phyloP scores from a whole-genome alignment of 257 asterid species.

The Nicotiana undulata region DNA sequence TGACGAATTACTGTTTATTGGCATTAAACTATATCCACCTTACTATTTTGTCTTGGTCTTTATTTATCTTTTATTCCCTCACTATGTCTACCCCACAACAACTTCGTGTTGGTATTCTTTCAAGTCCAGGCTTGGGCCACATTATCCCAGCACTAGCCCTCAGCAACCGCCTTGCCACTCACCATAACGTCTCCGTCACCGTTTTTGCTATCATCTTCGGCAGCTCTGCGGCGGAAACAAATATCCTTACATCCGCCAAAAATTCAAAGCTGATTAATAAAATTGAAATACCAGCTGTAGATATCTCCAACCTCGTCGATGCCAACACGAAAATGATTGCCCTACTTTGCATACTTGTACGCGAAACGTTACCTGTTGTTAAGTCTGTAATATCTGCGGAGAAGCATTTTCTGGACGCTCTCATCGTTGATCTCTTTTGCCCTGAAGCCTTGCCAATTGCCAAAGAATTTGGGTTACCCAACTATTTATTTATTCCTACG shows the following conservation, averaged over 20 bases:
- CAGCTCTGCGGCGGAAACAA: slow-evolving; percentile 28
- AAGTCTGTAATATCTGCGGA: slow-evolving; percentile 32
- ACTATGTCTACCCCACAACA: not conserved
- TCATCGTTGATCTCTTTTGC: slow-evolving; percentile 47
- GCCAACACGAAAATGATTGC: slow-evolving; percentile 35
- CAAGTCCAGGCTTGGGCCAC: slow-evolving; percentile 78
- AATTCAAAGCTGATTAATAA: slow-evolving; percentile 9
- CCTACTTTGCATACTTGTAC: slow-evolving; percentile 31
- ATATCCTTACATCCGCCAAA: slow-evolving; percentile 16
- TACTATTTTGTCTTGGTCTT: no score
- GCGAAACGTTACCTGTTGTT: slow-evolving; percentile 33
- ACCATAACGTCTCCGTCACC: slow-evolving; percentile 35
- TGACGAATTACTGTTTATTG: no score
- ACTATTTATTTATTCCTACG: slow-evolving; percentile 33
- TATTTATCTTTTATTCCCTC: no score
- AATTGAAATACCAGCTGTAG: slow-evolving; percentile 35
- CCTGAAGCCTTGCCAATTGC: slow-evolving; percentile 40
- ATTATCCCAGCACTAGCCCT: slow-evolving; percentile 47
- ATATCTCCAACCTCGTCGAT: slow-evolving; percentile 36
- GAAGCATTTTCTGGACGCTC: slow-evolving; percentile 41
- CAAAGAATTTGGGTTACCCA: slow-evolving; percentile 39
- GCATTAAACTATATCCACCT: no score
- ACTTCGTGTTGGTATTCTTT: slow-evolving; percentile 39
- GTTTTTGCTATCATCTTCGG: slow-evolving; percentile 27
- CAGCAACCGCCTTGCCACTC: slow-evolving; percentile 47